Evolutionary conservation across 768 basidiomycete genomes (phyloP).

Genomic region (Pleurotus giganteus): DNA sequence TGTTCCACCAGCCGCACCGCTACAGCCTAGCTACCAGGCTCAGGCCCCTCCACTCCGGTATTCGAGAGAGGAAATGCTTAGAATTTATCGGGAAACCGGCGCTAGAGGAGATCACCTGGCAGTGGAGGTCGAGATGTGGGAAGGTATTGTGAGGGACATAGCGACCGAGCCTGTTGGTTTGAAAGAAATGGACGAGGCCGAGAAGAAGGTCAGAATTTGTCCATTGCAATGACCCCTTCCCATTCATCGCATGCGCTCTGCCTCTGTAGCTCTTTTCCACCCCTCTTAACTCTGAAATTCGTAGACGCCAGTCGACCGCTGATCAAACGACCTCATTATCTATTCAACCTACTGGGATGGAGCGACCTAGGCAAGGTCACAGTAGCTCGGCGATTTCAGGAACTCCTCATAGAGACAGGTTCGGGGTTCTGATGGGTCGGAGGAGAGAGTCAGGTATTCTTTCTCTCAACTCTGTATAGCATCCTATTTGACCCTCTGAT

Average conservation of each 20-base stretch:
- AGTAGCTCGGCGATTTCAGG: constrained; percentile 40
- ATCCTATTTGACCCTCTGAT: constrained; percentile 16
- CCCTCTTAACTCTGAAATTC: constrained; percentile 83
- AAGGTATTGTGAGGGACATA: constrained; percentile 80
- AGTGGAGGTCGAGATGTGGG: constrained; percentile 86
- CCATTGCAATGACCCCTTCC: constrained; percentile 16
- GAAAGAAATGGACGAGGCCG: constrained; percentile 77
- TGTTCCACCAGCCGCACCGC: constrained; percentile 52
- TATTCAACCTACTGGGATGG: constrained; percentile 44
- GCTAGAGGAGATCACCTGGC: constrained; percentile 66
- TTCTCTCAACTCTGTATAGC: constrained; percentile 4
- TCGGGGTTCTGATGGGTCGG: constrained; percentile 52
- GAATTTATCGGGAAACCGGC: constrained; percentile 79
- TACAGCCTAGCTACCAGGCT: constrained; percentile 55
- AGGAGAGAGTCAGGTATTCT: constrained; percentile 66
- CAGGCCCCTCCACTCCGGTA: constrained; percentile 80
- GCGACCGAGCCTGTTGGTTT: constrained; percentile 70
- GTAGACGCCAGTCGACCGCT: constrained; percentile 72
- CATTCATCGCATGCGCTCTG: constrained; percentile 22
- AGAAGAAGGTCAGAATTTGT: constrained; percentile 74
- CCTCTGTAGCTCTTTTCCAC: constrained; percentile 70
- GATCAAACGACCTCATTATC: constrained; percentile 66
- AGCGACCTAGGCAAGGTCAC: constrained; percentile 59
- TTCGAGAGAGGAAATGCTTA: constrained; percentile 80
- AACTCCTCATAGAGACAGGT: constrained; percentile 67